phyloP scores from a whole-genome alignment of 495 filamentous ascomycete species.

The Achaetomiella virescens region DNA sequence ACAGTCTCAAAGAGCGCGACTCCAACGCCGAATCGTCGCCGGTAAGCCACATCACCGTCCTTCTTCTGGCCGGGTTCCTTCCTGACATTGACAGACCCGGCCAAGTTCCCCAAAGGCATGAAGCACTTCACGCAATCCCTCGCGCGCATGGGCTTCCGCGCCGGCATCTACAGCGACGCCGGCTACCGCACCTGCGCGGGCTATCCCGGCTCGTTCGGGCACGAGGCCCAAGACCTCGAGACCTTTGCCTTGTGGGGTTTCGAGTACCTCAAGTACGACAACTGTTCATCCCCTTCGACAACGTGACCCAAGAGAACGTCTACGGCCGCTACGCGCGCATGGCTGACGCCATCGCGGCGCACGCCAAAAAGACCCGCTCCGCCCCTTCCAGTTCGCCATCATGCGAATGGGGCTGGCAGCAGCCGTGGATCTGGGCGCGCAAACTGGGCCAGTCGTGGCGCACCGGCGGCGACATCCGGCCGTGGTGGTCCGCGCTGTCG shows the following conservation, averaged over 20 bases:
- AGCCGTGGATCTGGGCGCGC: slow-evolving; percentile 37
- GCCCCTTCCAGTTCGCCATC: slow-evolving; percentile 1
- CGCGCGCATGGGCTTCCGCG: slow-evolving; percentile 27
- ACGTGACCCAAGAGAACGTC: slow-evolving; percentile 15
- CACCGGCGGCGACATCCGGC: slow-evolving; percentile 46
- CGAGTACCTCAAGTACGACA: slow-evolving; percentile 48
- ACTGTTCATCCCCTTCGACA: slow-evolving; percentile 40
- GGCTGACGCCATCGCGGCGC: slow-evolving; percentile 23
- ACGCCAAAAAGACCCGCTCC: background rate
- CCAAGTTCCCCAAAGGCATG: slow-evolving; percentile 27
- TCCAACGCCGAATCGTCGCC: background rate
- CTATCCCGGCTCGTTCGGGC: slow-evolving; percentile 31
- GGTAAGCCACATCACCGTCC: background rate
- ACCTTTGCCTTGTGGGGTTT: slow-evolving; percentile 41
- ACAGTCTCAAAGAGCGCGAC: slow-evolving; percentile 1
- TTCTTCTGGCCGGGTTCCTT: too few relatives aligned
- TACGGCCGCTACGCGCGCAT: slow-evolving; percentile 32
- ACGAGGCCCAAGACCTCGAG: slow-evolving; percentile 42
- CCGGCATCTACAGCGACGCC: slow-evolving; percentile 30
- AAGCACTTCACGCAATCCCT: slow-evolving; percentile 23
- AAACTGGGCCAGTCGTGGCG: slow-evolving; percentile 51
- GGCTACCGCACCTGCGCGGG: slow-evolving; percentile 32
- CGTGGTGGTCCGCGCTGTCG: slow-evolving; percentile 42
- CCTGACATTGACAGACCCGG: slow-evolving; percentile 4
- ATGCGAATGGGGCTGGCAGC: slow-evolving; percentile 39